Percentiles rank a stretch among this genome's conserved stretches.
Evolutionary conservation across 768 basidiomycete species (phyloP).

Genomic region (Tulasnella sp.): DNA sequence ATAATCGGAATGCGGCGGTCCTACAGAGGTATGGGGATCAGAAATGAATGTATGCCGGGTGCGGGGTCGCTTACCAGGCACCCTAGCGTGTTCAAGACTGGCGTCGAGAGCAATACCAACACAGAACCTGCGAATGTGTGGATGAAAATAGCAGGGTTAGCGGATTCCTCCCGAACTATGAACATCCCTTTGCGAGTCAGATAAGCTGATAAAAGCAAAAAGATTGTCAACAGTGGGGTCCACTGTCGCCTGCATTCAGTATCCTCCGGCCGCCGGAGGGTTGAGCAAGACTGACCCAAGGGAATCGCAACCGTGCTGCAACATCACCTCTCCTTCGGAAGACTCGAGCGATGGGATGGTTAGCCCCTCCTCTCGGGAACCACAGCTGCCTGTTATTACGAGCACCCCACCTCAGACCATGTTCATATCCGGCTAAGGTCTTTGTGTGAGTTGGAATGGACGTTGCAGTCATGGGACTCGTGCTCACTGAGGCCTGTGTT

Average conservation of each 20-base stretch:
- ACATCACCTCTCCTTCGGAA: not conserved
- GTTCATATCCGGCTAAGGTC: not conserved
- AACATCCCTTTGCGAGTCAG: not conserved
- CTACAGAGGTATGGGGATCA: not conserved
- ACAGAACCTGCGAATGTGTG: not conserved
- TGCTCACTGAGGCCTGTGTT: not conserved
- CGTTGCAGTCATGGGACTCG: not conserved
- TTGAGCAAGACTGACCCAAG: not conserved
- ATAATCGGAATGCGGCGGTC: not conserved
- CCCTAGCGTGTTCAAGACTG: not conserved
- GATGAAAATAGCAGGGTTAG: not conserved
- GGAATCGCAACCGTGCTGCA: not conserved
- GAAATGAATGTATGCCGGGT: not conserved
- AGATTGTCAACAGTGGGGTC: not conserved
- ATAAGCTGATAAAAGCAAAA: not conserved
- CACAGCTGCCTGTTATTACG: not conserved
- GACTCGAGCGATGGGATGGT: not conserved
- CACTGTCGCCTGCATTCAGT: not conserved
- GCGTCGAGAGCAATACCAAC: not conserved
- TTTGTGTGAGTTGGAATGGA: not conserved
- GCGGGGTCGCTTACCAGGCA: not conserved
- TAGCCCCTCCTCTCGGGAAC: not conserved
- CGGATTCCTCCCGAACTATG: not conserved
- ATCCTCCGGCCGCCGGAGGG: not conserved
- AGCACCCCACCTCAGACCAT: not conserved